These are phyloP conservation scores for Phanerochaete sordida DNA, from an alignment of 768 basidiomycete genomes.

Conservation along the genomic window DNA sequence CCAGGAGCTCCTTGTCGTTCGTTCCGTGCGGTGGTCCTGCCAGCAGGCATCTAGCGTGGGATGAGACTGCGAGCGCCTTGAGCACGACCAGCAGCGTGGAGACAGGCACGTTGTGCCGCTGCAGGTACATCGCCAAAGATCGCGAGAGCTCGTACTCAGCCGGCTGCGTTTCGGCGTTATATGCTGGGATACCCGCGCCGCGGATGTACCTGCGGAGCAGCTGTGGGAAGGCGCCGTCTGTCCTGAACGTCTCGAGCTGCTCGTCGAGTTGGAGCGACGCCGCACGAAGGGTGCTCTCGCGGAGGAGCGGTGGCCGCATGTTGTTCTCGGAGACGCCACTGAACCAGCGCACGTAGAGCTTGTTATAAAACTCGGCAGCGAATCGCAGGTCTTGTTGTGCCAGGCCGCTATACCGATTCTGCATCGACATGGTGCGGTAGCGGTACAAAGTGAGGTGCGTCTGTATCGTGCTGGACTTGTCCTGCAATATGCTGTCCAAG, in stretches of 20 bases:
- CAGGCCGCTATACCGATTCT: slow-evolving; percentile 60
- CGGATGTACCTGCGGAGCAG: slow-evolving; percentile 39
- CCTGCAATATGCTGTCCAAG: slow-evolving; percentile 87
- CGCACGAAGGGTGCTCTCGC: slow-evolving; percentile 68
- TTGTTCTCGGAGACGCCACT: slow-evolving; percentile 69
- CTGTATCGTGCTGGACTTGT: slow-evolving; percentile 78
- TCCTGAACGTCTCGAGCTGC: slow-evolving; percentile 38
- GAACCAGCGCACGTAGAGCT: slow-evolving; percentile 70
- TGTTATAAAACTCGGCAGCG: slow-evolving; percentile 71
- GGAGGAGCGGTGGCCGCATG: slow-evolving; percentile 60
- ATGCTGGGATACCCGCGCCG: background rate
- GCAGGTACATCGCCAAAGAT: slow-evolving; percentile 67
- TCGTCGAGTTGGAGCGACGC: slow-evolving; percentile 61
- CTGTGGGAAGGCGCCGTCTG: slow-evolving; percentile 32
- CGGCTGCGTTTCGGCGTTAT: background rate
- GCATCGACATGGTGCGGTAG: slow-evolving; percentile 58
- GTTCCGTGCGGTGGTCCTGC: slow-evolving; percentile 51
- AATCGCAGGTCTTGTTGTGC: slow-evolving; percentile 73
- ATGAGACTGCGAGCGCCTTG: slow-evolving; percentile 57
- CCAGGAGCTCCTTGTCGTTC: slow-evolving; percentile 30
- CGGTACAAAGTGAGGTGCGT: slow-evolving; percentile 70
- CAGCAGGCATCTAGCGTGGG: slow-evolving; percentile 52
- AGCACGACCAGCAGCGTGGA: slow-evolving; percentile 63
- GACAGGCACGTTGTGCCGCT: slow-evolving; percentile 66
- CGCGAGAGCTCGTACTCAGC: slow-evolving; percentile 20